phyloP scores from a whole-genome alignment of 1,139 yeast genomes.

The Candida sp. region DNA sequence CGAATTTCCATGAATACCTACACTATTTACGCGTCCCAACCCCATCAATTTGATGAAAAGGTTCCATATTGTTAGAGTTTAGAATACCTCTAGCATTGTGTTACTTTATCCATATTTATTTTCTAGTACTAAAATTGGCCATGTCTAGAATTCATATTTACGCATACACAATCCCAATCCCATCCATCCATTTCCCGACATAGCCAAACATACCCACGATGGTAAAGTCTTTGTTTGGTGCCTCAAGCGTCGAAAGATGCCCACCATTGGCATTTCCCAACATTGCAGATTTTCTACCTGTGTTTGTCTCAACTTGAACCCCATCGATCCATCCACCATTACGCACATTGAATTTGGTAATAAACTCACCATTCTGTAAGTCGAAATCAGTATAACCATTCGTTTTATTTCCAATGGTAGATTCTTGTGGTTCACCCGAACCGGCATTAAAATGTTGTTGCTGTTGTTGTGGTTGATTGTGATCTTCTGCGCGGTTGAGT shows the following conservation, averaged over 20 bases:
- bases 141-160: no score
- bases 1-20: no score
- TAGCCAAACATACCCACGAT: slow-evolving; percentile 71
- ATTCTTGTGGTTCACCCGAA: not conserved
- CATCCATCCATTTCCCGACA: slow-evolving; percentile 66
- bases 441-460: not conserved
- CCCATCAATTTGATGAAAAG: no score
- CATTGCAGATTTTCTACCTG: slow-evolving; percentile 51
- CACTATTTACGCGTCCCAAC: no score
- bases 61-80: no score
- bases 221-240: slow-evolving; percentile 53
- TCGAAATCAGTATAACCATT: slow-evolving; percentile 54
- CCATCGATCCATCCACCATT: slow-evolving; percentile 92
- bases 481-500: no score
- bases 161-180: slow-evolving; percentile 61
- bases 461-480: not conserved
- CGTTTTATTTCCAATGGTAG: slow-evolving; percentile 59
- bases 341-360: slow-evolving; percentile 61
- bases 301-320: slow-evolving; percentile 57
- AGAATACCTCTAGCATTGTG: no score
- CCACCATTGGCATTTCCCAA: slow-evolving; percentile 73
- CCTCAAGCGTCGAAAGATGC: slow-evolving; percentile 49
- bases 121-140: no score
- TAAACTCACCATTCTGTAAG: slow-evolving; percentile 53
- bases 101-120: no score